phyloP scores from a whole-genome alignment of 2,329 filamentous ascomycete species.

The Seiridium cupressi region DNA sequence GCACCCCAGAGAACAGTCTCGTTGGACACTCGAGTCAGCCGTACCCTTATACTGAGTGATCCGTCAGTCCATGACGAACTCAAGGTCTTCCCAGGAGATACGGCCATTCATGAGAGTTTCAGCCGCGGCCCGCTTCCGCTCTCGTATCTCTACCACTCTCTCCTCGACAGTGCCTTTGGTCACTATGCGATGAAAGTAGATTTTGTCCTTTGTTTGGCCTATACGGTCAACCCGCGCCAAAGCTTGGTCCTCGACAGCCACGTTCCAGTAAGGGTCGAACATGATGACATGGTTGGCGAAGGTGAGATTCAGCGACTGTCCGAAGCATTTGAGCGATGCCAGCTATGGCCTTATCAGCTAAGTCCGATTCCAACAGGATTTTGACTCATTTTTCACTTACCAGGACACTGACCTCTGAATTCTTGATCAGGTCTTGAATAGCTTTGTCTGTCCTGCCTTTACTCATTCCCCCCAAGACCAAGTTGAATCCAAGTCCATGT shows the following conservation, averaged over 20 bases:
- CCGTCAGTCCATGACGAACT: too few relatives aligned
- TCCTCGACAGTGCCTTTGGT: conserved; percentile 58
- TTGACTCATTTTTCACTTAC: conserved; percentile 23
- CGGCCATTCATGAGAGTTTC: too few relatives aligned
- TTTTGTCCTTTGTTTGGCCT: conserved; percentile 57
- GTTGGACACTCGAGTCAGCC: too few relatives aligned
- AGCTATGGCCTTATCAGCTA: conserved; percentile 24
- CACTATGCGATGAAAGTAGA: conserved; percentile 57
- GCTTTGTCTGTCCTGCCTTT: conserved; percentile 12
- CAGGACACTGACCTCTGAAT: conserved; percentile 24
- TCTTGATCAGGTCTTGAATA: conserved; percentile 19
- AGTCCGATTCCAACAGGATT: too few relatives aligned
- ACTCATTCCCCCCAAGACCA: conserved; percentile 29
- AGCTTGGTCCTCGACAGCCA: conserved; percentile 59
- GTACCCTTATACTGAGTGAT: too few relatives aligned
- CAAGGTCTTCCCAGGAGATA: too few relatives aligned
- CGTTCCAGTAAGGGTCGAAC: conserved; percentile 62
- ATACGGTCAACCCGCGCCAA: conserved; percentile 60
- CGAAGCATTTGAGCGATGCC: conserved; percentile 31
- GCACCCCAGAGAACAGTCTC: too few relatives aligned
- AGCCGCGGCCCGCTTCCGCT: too few relatives aligned
- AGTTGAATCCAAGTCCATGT: conserved; percentile 32
- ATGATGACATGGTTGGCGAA: conserved; percentile 52
- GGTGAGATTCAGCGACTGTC: conserved; percentile 37
- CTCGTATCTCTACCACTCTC: conserved; percentile 36